A percentile compares a stretch with the other conserved stretches of the same genome.
These are phyloP conservation scores for Ascocoryne sarcoides DNA, from an alignment of 2,329 filamentous ascomycete genomes.

Conservation along the genomic window DNA sequence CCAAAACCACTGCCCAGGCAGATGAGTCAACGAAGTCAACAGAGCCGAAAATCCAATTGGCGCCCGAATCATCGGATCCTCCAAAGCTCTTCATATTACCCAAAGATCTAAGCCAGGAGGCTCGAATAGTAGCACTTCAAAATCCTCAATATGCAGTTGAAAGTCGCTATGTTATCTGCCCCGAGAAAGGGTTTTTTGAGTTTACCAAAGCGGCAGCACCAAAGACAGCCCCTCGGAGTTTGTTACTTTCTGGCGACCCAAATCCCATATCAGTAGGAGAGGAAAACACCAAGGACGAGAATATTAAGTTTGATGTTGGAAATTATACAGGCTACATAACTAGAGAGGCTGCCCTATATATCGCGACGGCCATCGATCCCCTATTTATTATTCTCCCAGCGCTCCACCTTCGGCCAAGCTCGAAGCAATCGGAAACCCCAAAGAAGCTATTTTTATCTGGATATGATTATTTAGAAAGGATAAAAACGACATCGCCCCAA, in stretches of 20 bases:
- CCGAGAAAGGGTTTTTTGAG: slow-evolving; percentile 54
- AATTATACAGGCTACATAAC: slow-evolving; percentile 42
- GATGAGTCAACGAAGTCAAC: slow-evolving; percentile 19
- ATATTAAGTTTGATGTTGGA: not conserved
- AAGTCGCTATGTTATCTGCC: slow-evolving; percentile 53
- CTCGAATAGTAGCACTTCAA: slow-evolving; percentile 50
- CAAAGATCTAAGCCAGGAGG: slow-evolving; percentile 40
- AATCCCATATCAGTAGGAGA: slow-evolving; percentile 10
- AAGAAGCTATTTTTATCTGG: slow-evolving; percentile 59
- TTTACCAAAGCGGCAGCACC: slow-evolving; percentile 50
- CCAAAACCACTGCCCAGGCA: slow-evolving; percentile 8
- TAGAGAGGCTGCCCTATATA: slow-evolving; percentile 63
- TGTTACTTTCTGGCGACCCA: slow-evolving; percentile 39
- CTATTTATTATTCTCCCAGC: slow-evolving; percentile 76
- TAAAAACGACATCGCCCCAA: slow-evolving; percentile 47
- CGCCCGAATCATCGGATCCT: slow-evolving; percentile 31
- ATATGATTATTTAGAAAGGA: slow-evolving; percentile 63
- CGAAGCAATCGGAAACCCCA: slow-evolving; percentile 36
- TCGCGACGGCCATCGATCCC: slow-evolving; percentile 78
- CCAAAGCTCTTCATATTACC: slow-evolving; percentile 54
- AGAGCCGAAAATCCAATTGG: slow-evolving; percentile 25
- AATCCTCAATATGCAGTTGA: slow-evolving; percentile 48
- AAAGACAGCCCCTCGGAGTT: slow-evolving; percentile 48
- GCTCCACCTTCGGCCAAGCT: slow-evolving; percentile 40
- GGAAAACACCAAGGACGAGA: slow-evolving; percentile 10